Evolutionary conservation across 2,329 filamentous ascomycete species (phyloP).

Genomic region (Pseudocercospora vitis): DNA sequence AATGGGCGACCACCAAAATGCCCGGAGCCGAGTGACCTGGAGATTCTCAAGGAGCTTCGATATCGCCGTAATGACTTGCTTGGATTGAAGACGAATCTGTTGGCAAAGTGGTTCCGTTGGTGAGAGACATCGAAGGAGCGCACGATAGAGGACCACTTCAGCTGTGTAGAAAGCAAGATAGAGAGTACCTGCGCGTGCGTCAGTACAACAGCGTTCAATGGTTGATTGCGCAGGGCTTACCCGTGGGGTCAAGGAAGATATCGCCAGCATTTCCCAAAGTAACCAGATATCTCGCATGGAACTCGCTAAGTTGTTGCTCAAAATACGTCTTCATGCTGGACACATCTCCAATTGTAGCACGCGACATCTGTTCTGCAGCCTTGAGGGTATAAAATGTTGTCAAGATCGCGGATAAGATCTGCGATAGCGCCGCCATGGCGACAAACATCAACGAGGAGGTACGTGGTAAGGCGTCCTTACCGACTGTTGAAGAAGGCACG

Average conservation of each 20-base stretch:
- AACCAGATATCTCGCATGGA: slow-evolving; percentile 19
- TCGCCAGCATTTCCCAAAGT: slow-evolving; percentile 15
- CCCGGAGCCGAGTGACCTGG: slow-evolving; percentile 25
- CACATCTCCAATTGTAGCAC: slow-evolving; percentile 16
- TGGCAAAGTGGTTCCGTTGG: slow-evolving; percentile 11
- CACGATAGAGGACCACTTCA: slow-evolving; percentile 25
- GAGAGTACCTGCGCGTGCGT: slow-evolving; percentile 18
- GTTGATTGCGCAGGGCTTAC: slow-evolving; percentile 2
- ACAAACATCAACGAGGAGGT: slow-evolving; percentile 27
- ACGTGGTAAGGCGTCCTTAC: slow-evolving; percentile 17
- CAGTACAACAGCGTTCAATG: not conserved
- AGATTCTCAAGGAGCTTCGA: slow-evolving; percentile 25
- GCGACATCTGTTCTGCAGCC: slow-evolving; percentile 16
- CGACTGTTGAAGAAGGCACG: slow-evolving; percentile 20
- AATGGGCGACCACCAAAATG: slow-evolving; percentile 31
- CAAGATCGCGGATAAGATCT: slow-evolving; percentile 24
- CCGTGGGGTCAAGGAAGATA: slow-evolving; percentile 27
- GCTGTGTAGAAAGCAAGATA: slow-evolving; percentile 25
- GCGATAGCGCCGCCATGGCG: slow-evolving; percentile 27
- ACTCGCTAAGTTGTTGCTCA: slow-evolving; percentile 23
- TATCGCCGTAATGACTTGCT: slow-evolving; percentile 17
- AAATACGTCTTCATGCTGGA: slow-evolving; percentile 19
- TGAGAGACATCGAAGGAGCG: slow-evolving; percentile 23
- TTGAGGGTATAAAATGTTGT: slow-evolving; percentile 27
- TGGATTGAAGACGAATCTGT: slow-evolving; percentile 20